Conservation (phyloP, 2,329 filamentous ascomycete species). For the Aspergillus pseudoglaucus region DNA sequence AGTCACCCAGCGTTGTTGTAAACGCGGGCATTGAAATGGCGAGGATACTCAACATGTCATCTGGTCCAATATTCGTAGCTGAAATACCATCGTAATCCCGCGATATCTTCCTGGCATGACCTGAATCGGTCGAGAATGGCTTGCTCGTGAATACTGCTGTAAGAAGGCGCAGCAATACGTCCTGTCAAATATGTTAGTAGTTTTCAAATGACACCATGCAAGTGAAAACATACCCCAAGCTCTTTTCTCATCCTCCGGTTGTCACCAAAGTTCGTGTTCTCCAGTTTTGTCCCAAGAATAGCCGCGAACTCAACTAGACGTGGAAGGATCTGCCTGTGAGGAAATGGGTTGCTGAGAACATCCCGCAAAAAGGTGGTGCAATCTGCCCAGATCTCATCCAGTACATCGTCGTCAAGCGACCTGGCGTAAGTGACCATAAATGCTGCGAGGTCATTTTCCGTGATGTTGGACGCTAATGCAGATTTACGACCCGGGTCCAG, state of each 20-base stretch:
- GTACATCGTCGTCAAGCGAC: constrained; percentile 89
- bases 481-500: constrained; percentile 76
- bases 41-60: constrained; percentile 75
- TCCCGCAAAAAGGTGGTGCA: constrained; percentile 88
- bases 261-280: constrained; percentile 96
- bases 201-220: background rate
- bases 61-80: constrained; percentile 46
- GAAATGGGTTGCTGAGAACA: constrained; percentile 85
- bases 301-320: constrained; percentile 81
- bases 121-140: constrained; percentile 59
- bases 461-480: constrained; percentile 76
- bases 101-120: constrained; percentile 33
- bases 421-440: constrained; percentile 87
- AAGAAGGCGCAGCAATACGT: constrained; percentile 79
- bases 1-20: constrained; percentile 74
- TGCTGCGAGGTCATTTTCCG: constrained; percentile 74
- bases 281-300: constrained; percentile 87
- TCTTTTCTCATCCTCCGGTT: constrained; percentile 87
- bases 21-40: constrained; percentile 72
- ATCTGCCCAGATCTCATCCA: constrained; percentile 97
- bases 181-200: constrained; percentile 46
- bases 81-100: constrained; percentile 36
- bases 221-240: constrained; percentile 59
- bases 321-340: constrained; percentile 84
- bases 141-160: constrained; percentile 92